Base-by-base conservation (phyloP, 1,284 basidiomycete genomes). In the Leucoagaricus sp. region DNA sequence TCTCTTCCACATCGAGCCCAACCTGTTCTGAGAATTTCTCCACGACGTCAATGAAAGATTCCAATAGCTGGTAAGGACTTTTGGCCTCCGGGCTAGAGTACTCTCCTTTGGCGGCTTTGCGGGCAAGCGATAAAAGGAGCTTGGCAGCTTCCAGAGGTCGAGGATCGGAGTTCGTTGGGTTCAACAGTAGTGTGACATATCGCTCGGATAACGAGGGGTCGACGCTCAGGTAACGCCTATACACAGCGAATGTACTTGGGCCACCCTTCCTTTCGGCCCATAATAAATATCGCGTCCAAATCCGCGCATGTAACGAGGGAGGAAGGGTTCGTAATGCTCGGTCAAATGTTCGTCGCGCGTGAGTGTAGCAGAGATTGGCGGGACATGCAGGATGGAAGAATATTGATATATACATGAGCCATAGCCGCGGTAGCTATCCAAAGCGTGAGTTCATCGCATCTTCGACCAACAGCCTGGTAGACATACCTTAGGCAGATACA, bases 71-170 rank as follows among this genome's bases (percentile, higher is more conserved):
- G 66, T 97, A 98, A 0, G 96, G 89, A 61, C 94, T 96, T 75
- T 98, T 99, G 48, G 91, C 93, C 66, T 98, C 95, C 0, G 94
- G 88, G 58, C 93, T 94, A 10, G 79, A 80, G 69, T 97, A 98
- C 53, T 89, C 85, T 29, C 94, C 95, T 49, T 85, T 80, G 1
- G 87, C 81, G 1, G 96, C 93, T 66, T 90, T 89, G 49, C 94
- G 82, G 8, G 94, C 93, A 36, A 99, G 75, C 1, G 84, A 82
- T 15, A 99, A 78, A 7, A 98, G 78, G 15, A 96, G 79, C 69
- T 99, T 99, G 5, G 94, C 93, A 0, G 97, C 96, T 68, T 98
- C 94, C 8, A 98, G 81, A 0, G 96, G 92, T 40, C 93, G 84
- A n/a, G 91, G 89, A 15, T 80, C 69, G 17, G 83, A 79, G 61